These are phyloP conservation scores for Porogramme epimiltina DNA, from an alignment of 1,284 basidiomycete species.

Conservation along the genomic window DNA sequence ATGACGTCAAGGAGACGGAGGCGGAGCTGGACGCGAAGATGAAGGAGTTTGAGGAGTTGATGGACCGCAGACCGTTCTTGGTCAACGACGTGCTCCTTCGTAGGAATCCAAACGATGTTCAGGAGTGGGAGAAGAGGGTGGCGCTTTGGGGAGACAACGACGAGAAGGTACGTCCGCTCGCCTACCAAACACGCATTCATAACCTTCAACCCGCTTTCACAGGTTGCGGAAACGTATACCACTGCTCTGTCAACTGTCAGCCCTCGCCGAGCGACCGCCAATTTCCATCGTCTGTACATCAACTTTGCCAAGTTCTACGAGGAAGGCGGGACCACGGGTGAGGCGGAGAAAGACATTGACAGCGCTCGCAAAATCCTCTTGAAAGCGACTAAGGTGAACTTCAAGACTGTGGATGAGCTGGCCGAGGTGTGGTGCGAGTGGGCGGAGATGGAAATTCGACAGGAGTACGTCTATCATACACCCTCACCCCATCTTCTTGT, in stretches of 20 bases:
- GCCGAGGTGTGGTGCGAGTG: slow-evolving; percentile 99
- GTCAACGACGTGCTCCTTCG: slow-evolving; percentile 95
- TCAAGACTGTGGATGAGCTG: slow-evolving; percentile 95
- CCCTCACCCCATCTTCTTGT: neutral
- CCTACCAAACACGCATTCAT: neutral
- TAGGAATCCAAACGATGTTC: slow-evolving; percentile 96
- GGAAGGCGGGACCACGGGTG: slow-evolving; percentile 81
- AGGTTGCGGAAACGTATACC: slow-evolving; percentile 93
- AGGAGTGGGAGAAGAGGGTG: slow-evolving; percentile 99
- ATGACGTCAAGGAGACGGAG: slow-evolving; percentile 80
- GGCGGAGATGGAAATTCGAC: slow-evolving; percentile 97
- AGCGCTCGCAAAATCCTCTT: slow-evolving; percentile 92
- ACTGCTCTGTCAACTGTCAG: slow-evolving; percentile 88
- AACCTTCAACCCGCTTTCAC: neutral
- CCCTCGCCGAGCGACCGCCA: slow-evolving; percentile 90
- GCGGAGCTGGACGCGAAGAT: slow-evolving; percentile 87
- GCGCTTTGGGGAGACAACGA: slow-evolving; percentile 93
- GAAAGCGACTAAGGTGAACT: slow-evolving; percentile 89
- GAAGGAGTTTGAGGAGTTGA: slow-evolving; percentile 92
- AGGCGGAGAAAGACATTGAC: slow-evolving; percentile 81
- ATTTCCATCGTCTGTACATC: slow-evolving; percentile 89
- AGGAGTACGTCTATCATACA: slow-evolving; percentile 80
- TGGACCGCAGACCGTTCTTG: slow-evolving; percentile 95
- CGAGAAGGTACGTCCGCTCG: slow-evolving; percentile 65
- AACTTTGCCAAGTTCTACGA: slow-evolving; percentile 99